phyloP scores from a whole-genome alignment of 441 rosid genomes.

The Pelargonium cotyledonis region DNA sequence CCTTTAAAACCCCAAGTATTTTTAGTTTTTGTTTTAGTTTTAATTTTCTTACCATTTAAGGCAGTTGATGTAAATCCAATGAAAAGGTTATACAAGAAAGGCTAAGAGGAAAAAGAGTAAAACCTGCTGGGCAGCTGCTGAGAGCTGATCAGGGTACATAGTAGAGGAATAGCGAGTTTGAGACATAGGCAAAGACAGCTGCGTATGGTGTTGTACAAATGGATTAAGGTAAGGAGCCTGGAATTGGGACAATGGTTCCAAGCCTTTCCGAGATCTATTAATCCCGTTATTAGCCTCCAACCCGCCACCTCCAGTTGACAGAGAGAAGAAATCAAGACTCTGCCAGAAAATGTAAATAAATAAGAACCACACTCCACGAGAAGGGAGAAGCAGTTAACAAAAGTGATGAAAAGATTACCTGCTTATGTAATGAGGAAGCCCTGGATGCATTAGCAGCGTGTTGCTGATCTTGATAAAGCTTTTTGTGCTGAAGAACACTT shows the following conservation, averaged over 20 bases:
- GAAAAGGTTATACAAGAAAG: not conserved
- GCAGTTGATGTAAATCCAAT: not conserved
- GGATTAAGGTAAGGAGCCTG: slow-evolving; percentile 38
- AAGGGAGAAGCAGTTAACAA: slow-evolving; percentile 7
- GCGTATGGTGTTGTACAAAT: slow-evolving; percentile 32
- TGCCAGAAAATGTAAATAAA: slow-evolving; percentile 27
- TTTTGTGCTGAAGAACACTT: slow-evolving; percentile 23
- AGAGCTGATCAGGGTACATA: slow-evolving; percentile 36
- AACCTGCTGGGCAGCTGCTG: slow-evolving; percentile 57
- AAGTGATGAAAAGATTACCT: slow-evolving; percentile 28
- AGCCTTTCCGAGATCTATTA: slow-evolving; percentile 24
- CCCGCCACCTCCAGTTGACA: slow-evolving; percentile 35
- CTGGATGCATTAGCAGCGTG: slow-evolving; percentile 24
- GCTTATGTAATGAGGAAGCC: slow-evolving; percentile 32
- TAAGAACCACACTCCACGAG: slow-evolving; percentile 13
- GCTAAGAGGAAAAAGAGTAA: not conserved
- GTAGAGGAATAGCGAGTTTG: slow-evolving; percentile 27
- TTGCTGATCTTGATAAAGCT: slow-evolving; percentile 24
- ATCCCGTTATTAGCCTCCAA: slow-evolving; percentile 23
- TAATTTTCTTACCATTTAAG: not conserved
- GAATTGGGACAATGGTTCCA: slow-evolving; percentile 28
- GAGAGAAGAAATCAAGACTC: slow-evolving; percentile 64
- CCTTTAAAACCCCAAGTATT: not conserved
- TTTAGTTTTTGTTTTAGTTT: not conserved
- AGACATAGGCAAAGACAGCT: slow-evolving; percentile 28